Evolutionary conservation across 495 filamentous ascomycete species (phyloP).

Genomic region (Usnea hakonensis): DNA sequence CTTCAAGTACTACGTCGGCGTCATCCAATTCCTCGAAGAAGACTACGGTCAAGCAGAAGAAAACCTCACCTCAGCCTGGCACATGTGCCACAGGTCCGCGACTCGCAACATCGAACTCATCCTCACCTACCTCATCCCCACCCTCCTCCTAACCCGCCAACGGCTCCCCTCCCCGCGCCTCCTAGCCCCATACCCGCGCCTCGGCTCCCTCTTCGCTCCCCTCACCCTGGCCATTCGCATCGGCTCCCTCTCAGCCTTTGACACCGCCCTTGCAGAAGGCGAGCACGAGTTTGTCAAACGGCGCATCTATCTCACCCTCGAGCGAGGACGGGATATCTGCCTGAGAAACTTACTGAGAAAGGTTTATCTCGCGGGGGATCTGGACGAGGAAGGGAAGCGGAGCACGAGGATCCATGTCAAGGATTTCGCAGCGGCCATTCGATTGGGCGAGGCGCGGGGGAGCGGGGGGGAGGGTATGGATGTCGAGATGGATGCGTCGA

Average conservation of each 20-base stretch:
- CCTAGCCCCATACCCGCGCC: constrained; percentile 65
- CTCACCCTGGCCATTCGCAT: constrained; percentile 67
- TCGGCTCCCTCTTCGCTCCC: constrained; percentile 70
- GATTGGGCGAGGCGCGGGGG: constrained; percentile 45
- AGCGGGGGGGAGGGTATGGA: constrained; percentile 59
- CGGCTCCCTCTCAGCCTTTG: constrained; percentile 78
- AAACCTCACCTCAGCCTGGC: constrained; percentile 68
- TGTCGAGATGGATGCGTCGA: constrained; percentile 46
- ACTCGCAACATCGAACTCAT: constrained; percentile 80
- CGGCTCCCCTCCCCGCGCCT: constrained; percentile 65
- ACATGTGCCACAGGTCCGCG: constrained; percentile 62
- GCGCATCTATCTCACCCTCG: constrained; percentile 91
- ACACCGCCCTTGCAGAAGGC: constrained; percentile 66
- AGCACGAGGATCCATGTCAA: constrained; percentile 71
- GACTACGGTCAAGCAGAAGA: constrained; percentile 81
- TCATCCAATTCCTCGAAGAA: constrained; percentile 85
- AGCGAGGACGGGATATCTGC: constrained; percentile 83
- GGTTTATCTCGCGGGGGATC: constrained; percentile 74
- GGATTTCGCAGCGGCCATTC: constrained; percentile 65
- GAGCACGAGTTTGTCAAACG: constrained; percentile 86
- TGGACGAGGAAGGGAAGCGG: constrained; percentile 64
- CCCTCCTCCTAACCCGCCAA: constrained; percentile 79
- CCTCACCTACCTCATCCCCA: constrained; percentile 91
- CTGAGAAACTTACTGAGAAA: constrained; percentile 84
- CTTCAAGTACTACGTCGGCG: constrained; percentile 89